Evolutionary conservation across 2,329 filamentous ascomycete genomes (phyloP).

Genomic region (Pseudocercospora macadamiae): DNA sequence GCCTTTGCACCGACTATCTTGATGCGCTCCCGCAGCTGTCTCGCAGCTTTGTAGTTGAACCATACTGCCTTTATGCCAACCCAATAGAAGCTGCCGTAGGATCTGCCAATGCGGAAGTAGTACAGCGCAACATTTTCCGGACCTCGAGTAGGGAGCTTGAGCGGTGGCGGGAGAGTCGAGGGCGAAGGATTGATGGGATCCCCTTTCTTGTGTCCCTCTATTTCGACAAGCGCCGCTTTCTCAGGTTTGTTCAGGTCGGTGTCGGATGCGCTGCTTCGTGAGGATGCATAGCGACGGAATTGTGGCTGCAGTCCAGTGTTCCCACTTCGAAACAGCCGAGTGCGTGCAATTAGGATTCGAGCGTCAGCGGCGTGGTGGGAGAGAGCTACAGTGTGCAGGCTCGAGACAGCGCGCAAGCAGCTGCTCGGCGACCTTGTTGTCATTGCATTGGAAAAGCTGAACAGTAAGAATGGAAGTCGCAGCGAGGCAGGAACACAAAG

Average conservation of each 20-base stretch:
- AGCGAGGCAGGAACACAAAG: too few relatives aligned
- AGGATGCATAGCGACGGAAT: constrained; percentile 5
- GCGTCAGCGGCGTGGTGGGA: constrained; percentile 11
- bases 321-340: background rate
- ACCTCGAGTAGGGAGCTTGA: constrained; percentile 63
- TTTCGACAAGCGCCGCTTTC: constrained; percentile 25
- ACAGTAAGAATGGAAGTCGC: too few relatives aligned
- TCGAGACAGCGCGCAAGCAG: constrained; percentile 34
- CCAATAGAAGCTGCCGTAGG: constrained; percentile 87
- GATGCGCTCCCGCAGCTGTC: constrained; percentile 53
- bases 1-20: constrained; percentile 8
- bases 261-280: constrained; percentile 10
- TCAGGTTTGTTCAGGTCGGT: constrained; percentile 20
- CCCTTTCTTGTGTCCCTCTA: constrained; percentile 49
- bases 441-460: constrained; percentile 45
- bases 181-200: constrained; percentile 68
- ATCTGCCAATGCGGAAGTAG: constrained; percentile 67
- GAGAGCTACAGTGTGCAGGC: constrained; percentile 15
- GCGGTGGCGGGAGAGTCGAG: constrained; percentile 71
- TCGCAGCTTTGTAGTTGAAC: constrained; percentile 60
- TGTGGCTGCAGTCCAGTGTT: background rate
- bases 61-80: constrained; percentile 75
- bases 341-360: background rate
- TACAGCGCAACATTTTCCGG: constrained; percentile 54
- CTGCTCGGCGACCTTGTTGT: constrained; percentile 35